Evolutionary conservation across 1,284 basidiomycete species (phyloP).

Genomic region (Ganoderma leucocontextum): DNA sequence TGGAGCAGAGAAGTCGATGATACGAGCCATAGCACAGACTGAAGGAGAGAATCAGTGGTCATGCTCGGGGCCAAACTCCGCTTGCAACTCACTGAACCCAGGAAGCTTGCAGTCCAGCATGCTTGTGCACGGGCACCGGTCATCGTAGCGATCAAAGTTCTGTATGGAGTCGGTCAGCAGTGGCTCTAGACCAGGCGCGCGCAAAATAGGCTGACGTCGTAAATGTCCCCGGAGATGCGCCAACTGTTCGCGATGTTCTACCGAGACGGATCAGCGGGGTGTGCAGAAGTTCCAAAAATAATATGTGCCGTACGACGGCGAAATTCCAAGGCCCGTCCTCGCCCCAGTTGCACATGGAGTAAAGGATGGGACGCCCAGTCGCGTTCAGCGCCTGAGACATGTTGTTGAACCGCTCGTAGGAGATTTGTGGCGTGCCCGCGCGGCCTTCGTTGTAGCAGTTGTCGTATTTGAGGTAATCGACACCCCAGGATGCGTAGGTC

Average conservation of each 20-base stretch:
- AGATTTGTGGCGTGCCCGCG: constrained; percentile 50
- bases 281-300: background rate
- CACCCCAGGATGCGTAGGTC: constrained; percentile 53
- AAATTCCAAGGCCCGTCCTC: constrained; percentile 57
- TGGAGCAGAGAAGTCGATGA: constrained; percentile 50
- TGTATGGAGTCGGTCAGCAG: constrained; percentile 27
- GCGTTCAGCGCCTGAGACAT: constrained; percentile 57
- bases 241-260: constrained; percentile 55
- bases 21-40: constrained; percentile 49
- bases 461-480: constrained; percentile 55
- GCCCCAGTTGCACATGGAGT: constrained; percentile 59
- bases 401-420: constrained; percentile 51
- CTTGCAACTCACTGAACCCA: constrained; percentile 42
- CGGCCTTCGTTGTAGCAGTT: constrained; percentile 56
- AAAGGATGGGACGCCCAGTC: constrained; percentile 56
- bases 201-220: constrained; percentile 41
- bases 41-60: background rate
- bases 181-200: too few species aligned
- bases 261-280: background rate
- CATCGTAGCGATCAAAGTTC: constrained; percentile 51
- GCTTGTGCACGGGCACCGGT: constrained; percentile 51
- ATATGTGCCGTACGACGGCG: constrained; percentile 42
- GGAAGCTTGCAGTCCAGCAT: constrained; percentile 52
- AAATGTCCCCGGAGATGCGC: constrained; percentile 55
- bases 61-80: too few species aligned